Base-by-base conservation (phyloP, 352 stramenopile species). In the Phytophthora agathidicida region DNA sequence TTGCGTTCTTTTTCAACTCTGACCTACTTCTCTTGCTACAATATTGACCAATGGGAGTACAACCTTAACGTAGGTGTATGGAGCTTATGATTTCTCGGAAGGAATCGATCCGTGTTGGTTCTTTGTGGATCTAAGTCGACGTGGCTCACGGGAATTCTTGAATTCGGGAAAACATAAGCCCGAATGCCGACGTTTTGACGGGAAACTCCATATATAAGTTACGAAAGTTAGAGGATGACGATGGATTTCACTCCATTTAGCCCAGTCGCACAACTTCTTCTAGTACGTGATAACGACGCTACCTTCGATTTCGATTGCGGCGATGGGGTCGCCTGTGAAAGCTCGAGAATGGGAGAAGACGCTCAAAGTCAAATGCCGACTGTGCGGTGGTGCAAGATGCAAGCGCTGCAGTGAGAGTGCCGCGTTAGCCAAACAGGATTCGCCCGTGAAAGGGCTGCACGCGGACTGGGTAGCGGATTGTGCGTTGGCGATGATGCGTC, bases 401-500 rank as follows among this genome's bases (percentile, higher is more conserved):
- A 94, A 94, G 47, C 75, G 87, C 5, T 97, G 89, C 64, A 93
- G 87, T 52, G 81, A 92, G 60, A 86, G 71, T 52, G 81, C 85
- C 7, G 82, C 83, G 16, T 51, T 92, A 37, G 72, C 80, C 31
- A 91, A 94, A 73, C 76, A 59, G 8, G 73, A 92, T 61, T 89
- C 79, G 13, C 82, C 86, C 0, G 77, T 96, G n/a, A 63, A 68
- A 5, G 86, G 87, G 1, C 61, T 97, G 5, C 89, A 97, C 39
- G 84, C 84, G n/a, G 79, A 94, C 73, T 96, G 83, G 88, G 83
- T 96, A 16, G 89, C 83, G 0, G 83, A 96, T 36, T 83, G 80
- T 30, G 82, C 96, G 7, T 71, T 97, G 27, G 88, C 78, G n/a
- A 96, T 96, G 87, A 95, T 96, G 83, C 75, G 89, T 19, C 89